phyloP scores from a whole-genome alignment of 192 early-diverging fungal genomes.

The Endogone sp. region DNA sequence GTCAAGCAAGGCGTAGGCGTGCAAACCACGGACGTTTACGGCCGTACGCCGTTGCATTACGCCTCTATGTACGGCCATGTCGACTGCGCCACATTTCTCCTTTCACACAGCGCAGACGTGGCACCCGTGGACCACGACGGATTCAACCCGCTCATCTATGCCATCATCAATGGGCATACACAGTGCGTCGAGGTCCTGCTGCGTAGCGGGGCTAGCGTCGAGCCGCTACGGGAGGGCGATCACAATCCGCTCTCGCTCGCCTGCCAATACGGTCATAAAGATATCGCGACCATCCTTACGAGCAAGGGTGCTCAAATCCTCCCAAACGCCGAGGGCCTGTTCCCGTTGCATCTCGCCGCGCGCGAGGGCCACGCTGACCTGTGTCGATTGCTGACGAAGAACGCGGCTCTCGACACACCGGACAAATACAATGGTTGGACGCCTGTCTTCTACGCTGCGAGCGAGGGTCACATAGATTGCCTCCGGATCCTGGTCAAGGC shows the following conservation, averaged over 20 bases:
- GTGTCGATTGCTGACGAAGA: slow-evolving; percentile 64
- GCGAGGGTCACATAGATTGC: slow-evolving; percentile 84
- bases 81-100: slow-evolving; percentile 60
- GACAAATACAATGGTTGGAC: slow-evolving; percentile 97
- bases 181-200: slow-evolving; percentile 74
- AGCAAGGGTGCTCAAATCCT: slow-evolving; percentile 69
- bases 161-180: slow-evolving; percentile 79
- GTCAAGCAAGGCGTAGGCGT: slow-evolving; percentile 47
- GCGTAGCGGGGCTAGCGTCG: slow-evolving; percentile 56
- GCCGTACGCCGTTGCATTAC: slow-evolving; percentile 88
- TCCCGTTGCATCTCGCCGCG: slow-evolving; percentile 85
- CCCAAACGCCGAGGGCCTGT: slow-evolving; percentile 76
- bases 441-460: slow-evolving; percentile 92
- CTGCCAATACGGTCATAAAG: slow-evolving; percentile 86
- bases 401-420: slow-evolving; percentile 67
- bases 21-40: slow-evolving; percentile 83
- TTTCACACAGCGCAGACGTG: slow-evolving; percentile 46
- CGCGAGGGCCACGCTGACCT: slow-evolving; percentile 78
- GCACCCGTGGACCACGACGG: slow-evolving; percentile 83
- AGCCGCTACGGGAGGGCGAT: slow-evolving; percentile 53
- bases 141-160: slow-evolving; percentile 81
- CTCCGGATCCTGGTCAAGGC: slow-evolving; percentile 76
- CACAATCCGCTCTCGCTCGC: slow-evolving; percentile 81
- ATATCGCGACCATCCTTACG: slow-evolving; percentile 81
- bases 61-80: slow-evolving; percentile 86